Evolutionary conservation across 2,329 filamentous ascomycete genomes (phyloP), one percentile per base, ranked within the genome.

Genomic region (Pochonia chlamydosporia): DNA sequence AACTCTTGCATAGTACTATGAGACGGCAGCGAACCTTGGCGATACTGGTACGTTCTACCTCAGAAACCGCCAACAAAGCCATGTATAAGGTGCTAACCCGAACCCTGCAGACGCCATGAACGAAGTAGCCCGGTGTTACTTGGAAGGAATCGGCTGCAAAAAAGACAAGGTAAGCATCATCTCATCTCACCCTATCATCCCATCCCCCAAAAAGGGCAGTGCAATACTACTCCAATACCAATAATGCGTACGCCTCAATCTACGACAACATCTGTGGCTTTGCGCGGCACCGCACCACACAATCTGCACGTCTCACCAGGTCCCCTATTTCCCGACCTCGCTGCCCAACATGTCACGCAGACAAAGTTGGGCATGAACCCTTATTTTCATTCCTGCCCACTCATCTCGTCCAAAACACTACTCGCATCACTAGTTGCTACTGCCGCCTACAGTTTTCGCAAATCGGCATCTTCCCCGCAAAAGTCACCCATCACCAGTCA

Each of bases 81-180:
- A n/a, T n/a, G n/a, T 23, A n/a, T 16, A 6, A 28, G 23, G 9
- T 8, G 23, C 13, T 20, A 28, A 26, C 26, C n/a, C n/a, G n/a
- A 51, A 46, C 44, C 49, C 41, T 40, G 24, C 57, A 83, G 93
- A 99, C 71, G 93, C 91, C 49, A 96, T 97, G 91, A 96, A 96
- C 63, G 92, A 97, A 68, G 85, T 85, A 46, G 93, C 84, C 30
- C 95, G 90, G 89, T 99, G 93, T 72, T 97, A 93, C 75, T 68
- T 95, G 24, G 87, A 96, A 63, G 93, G 93, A n/a, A 96, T 95
- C 68, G 93, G 93, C 28, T 92, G 90, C 62, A 93, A 90, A 67
- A 99, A 97, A 68, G 91, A 99, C 74, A 97, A 96, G 87, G 92
- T 96, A 76, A 69, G 88, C 80, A 40, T 40, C 30, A 6, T 10